Evolutionary conservation across 129 eudicot species (phyloP).

Genomic region (Pulicaria dysenterica): DNA sequence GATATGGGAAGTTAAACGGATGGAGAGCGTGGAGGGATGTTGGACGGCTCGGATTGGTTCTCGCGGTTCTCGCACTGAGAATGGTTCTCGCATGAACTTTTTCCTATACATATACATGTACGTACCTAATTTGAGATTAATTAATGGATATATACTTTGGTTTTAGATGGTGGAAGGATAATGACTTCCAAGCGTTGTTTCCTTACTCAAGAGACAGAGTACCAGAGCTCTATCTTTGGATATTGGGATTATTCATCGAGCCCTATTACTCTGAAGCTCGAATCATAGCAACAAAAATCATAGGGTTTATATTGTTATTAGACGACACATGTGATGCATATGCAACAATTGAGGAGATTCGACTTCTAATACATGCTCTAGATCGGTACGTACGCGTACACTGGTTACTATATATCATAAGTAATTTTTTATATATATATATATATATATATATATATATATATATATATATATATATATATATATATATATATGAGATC

Average conservation of each 20-base stretch:
- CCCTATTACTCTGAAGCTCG: conserved; percentile 35
- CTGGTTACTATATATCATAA: neutral
- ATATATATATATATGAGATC: too few relatives aligned
- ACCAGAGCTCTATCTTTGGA: conserved; percentile 39
- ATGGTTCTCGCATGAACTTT: too few relatives aligned
- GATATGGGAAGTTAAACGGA: too few relatives aligned
- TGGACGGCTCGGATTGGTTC: too few relatives aligned
- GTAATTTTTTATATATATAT: too few relatives aligned
- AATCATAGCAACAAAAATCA: conserved; percentile 27
- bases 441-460: neutral
- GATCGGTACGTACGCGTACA: too few relatives aligned
- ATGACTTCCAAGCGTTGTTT: conserved; percentile 14
- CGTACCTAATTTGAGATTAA: too few relatives aligned
- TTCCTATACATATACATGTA: too few relatives aligned
- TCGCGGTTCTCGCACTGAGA: too few relatives aligned
- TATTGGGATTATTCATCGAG: conserved; percentile 34
- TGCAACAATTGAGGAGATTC: conserved; percentile 20
- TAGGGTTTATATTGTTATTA: neutral
- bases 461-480: neutral
- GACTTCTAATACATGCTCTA: conserved; percentile 12
- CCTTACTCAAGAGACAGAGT: conserved; percentile 37
- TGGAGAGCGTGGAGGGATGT: too few relatives aligned
- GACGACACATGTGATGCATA: conserved; percentile 28
- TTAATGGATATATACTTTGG: neutral
- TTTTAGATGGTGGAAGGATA: conserved; percentile 46